phyloP scores from a whole-genome alignment of 306 rosid species.

The Albizia julibrissin region DNA sequence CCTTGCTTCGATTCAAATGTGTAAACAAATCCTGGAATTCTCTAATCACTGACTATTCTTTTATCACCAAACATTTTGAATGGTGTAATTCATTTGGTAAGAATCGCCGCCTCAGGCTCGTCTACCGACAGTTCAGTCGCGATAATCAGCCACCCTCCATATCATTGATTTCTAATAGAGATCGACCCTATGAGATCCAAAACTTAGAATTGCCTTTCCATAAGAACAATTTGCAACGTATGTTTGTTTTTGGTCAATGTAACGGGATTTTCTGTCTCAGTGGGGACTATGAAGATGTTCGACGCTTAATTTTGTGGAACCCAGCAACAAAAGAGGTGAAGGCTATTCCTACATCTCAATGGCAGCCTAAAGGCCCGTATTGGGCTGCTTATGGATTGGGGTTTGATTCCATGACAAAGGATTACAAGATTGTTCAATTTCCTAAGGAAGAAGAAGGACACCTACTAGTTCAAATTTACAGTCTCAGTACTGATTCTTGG shows the following conservation, averaged over 20 bases:
- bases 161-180: neutral
- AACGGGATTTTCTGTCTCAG: neutral
- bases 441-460: neutral
- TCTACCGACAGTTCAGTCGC: neutral
- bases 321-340: neutral
- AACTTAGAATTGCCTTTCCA: neutral
- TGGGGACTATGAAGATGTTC: neutral
- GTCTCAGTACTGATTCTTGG: neutral
- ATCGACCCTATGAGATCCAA: neutral
- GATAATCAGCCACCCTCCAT: neutral
- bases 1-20: conserved; percentile 3
- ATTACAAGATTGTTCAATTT: neutral
- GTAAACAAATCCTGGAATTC: neutral
- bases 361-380: neutral
- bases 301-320: neutral
- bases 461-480: neutral
- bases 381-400: neutral
- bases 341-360: neutral
- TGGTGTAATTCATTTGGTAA: neutral
- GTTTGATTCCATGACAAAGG: neutral
- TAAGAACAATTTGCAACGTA: neutral
- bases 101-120: neutral
- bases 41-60: neutral
- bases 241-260: neutral
- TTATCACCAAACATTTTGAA: neutral